Evolutionary conservation across 2,329 filamentous ascomycete species (phyloP), one percentile per base, ranked within the genome.

Genomic region (Pseudonectria foliicola): DNA sequence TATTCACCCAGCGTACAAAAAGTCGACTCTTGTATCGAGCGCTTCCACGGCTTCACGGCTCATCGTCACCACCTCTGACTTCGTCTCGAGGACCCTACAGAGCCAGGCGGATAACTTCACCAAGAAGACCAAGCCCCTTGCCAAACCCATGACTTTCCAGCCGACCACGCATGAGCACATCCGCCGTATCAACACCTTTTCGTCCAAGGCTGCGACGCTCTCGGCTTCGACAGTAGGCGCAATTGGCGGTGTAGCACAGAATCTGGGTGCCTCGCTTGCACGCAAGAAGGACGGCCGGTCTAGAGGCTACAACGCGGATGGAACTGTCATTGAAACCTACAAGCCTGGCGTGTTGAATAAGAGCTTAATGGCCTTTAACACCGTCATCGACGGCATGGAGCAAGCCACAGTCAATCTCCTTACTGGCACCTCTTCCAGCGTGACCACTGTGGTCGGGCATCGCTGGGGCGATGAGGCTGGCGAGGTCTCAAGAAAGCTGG

Each of bases 311-410:
- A 85, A 85, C 39, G 75, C 80, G 39, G 77, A 89, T 41, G 85
- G 85, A 25, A 78, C 79, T 33, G 70, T 72, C 4, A 55, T 76
- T 6, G 67, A 72, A 2, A 61, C 58, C 13, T 93, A 92, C 64
- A 95, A 95, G 63, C 90, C 92, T 0, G 90, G 92, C 5, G 66
- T 98, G 21, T 65, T 98, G 46, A 98, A 98, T 66, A 95, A 95
- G 71, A 88, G 82, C 43, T 69, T 98, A 67, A 96, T 98, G 68
- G 92, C 92, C 0, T 96, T 96, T 60, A 87, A 84, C 26, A 98
- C 92, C 0, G 77, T 98, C 29, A 85, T 88, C 15, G 92, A 98
- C 53, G 92, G 92, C 25, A 84, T 96, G 39, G 89, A 95, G 48
- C 82, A 94, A 48, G 84, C 86, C 2, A 85, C 87, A 2, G 82